Base-by-base conservation (phyloP, 176 grass and related monocot genomes). In the Hsuehochloa calcarea region DNA sequence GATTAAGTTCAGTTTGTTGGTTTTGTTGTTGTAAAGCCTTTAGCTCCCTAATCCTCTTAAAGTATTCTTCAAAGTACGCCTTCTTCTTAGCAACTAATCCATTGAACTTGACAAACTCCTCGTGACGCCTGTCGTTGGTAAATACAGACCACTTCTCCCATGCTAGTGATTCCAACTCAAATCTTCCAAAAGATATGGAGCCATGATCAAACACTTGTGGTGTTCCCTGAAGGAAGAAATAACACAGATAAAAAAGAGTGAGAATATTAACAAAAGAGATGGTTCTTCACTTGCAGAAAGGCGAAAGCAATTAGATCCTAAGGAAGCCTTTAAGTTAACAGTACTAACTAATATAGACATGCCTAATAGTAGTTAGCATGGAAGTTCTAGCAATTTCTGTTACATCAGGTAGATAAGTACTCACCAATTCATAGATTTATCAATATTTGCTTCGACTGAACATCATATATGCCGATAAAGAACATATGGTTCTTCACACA, bases 121-220 rank as follows among this genome's bases (percentile, higher is more conserved):
- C 96, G 46, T 95, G 92, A 25, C 93, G 93, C 71, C 90, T 92
- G 51, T 99, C 92, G 47, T 96, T 92, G 76, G 93, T 84, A 85
- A 99, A 98, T 35, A 99, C 96, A 61, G 96, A 99, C 90, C 93
- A 94, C 63, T 92, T 99, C 79, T 99, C 96, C 93, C 96, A 99
- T 68, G 90, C 91, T 58, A 99, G 74, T 10, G 96, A 92, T 86
- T 99, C 96, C 39, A 92, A 74, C 63, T 95, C 91, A 78, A 99
- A 99, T 90, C 90, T 94, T 88, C 96, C 96, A 87, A 99, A 99
- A 74, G 96, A 99, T 90, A 99, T 90, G 58, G 96, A 99, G 56
- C 96, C 96, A 52, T 98, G 96, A 79, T 92, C 88, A 81, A 99
- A 91, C 86, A 99, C 83, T 88, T 91, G 91, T 0, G 93, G 72